Evolutionary conservation across 2,329 filamentous ascomycete species (phyloP).

Genomic region (Xylariaceae sp.): DNA sequence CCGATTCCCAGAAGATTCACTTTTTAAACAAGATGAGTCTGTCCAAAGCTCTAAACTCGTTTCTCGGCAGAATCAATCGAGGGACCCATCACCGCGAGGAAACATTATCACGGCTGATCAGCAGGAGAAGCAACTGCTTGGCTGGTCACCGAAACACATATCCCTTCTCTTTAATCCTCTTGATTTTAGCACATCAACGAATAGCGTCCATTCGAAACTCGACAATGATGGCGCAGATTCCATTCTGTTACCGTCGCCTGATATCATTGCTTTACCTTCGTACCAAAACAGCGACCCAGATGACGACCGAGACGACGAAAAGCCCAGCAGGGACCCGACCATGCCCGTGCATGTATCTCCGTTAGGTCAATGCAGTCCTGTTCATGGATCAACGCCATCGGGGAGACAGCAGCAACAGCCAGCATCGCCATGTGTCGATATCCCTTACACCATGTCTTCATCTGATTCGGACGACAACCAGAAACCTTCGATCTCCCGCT

Average conservation of each 20-base stretch:
- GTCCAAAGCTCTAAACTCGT: conserved; percentile 3
- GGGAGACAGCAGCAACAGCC: conserved; percentile 13
- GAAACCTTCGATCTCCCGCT: conserved; percentile 9
- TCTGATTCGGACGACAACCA: conserved; percentile 16
- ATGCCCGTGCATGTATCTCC: conserved; percentile 2
- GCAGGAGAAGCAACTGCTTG: conserved; percentile 17
- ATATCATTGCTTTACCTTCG: conserved; percentile 10
- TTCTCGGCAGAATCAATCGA: background rate
- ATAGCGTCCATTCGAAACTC: conserved; percentile 3
- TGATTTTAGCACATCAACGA: conserved; percentile 20
- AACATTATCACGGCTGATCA: background rate
- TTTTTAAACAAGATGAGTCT: conserved; percentile 17
- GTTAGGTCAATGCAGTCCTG: conserved; percentile 4
- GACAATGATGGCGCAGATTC: conserved; percentile 11
- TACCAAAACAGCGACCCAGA: no score
- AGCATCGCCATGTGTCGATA: conserved; percentile 6
- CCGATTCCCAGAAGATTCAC: conserved; percentile 27
- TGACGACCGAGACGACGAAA: background rate
- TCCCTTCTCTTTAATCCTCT: conserved; percentile 27
- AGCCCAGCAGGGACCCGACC: background rate
- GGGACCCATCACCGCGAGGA: conserved; percentile 3
- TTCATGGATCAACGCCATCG: conserved; percentile 12
- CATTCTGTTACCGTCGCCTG: conserved; percentile 22
- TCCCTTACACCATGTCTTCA: conserved; percentile 10
- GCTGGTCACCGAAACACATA: conserved; percentile 29